phyloP scores from a whole-genome alignment of 2,329 filamentous ascomycete genomes.

The Lasiodiplodia citricola region DNA sequence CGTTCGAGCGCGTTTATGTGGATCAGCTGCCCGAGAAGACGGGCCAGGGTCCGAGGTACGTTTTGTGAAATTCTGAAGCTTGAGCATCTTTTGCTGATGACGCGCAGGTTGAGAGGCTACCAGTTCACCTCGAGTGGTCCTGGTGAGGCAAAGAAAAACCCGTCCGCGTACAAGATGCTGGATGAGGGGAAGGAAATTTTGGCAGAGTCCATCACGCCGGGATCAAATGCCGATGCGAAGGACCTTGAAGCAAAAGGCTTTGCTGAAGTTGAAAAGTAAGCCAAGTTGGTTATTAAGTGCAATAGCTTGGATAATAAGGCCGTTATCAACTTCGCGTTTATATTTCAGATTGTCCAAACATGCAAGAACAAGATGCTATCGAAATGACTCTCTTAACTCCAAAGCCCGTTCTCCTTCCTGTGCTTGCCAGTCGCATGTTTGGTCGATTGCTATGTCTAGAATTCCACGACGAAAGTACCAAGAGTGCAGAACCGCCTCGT shows the following conservation, averaged over 20 bases:
- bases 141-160: slow-evolving; percentile 28
- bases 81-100: neutral
- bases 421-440: no score
- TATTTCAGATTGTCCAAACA: no score
- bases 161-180: slow-evolving; percentile 26
- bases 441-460: no score
- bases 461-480: no score
- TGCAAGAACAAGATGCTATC: no score
- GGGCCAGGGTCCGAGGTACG: slow-evolving; percentile 68
- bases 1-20: slow-evolving; percentile 73
- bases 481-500: no score
- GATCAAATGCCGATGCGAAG: slow-evolving; percentile 22
- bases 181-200: slow-evolving; percentile 20
- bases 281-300: neutral
- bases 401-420: no score
- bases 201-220: slow-evolving; percentile 23
- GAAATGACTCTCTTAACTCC: no score
- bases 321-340: no score
- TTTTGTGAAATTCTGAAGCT: slow-evolving; percentile 43
- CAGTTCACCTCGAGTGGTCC: slow-evolving; percentile 27
- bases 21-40: slow-evolving; percentile 72
- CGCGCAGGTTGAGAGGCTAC: slow-evolving; percentile 25
- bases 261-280: slow-evolving; percentile 21
- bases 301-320: no score
- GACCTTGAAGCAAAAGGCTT: slow-evolving; percentile 29